Conservation (phyloP, 2,329 filamentous ascomycete genomes). For the Penicillium sp. region DNA sequence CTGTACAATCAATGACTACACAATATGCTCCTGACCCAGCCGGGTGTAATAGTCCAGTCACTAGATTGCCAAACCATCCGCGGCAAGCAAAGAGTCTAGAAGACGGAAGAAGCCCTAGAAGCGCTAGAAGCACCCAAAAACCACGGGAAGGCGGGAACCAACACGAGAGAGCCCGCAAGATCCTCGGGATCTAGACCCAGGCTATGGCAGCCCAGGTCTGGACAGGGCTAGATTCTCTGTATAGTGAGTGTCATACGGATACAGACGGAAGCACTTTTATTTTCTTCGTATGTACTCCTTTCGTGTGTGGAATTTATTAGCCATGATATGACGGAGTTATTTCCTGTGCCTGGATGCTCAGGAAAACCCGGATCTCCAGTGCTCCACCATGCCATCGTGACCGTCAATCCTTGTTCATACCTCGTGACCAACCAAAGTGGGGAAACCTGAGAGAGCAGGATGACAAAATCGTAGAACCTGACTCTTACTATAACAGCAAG, state of each 20-base stretch:
- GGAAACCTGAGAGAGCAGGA: background rate
- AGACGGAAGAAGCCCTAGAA: constrained; percentile 6
- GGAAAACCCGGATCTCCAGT: background rate
- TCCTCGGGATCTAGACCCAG: constrained; percentile 19
- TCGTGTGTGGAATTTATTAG: background rate
- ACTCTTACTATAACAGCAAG: constrained; percentile 20
- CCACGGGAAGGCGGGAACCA: constrained; percentile 10
- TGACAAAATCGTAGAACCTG: constrained; percentile 7
- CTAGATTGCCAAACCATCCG: background rate
- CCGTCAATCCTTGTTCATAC: background rate
- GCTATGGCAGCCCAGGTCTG: background rate
- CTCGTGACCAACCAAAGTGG: constrained; percentile 9
- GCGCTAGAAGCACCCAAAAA: background rate
- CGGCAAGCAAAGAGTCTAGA: background rate
- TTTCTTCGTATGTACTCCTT: too few species aligned
- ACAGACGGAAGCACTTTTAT: background rate
- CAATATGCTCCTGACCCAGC: background rate
- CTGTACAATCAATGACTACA: background rate
- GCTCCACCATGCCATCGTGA: background rate
- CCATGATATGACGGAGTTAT: background rate
- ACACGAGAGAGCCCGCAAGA: background rate
- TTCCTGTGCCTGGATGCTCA: background rate
- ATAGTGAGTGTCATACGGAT: background rate
- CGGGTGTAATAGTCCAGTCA: background rate
- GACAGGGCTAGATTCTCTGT: background rate